Base-by-base conservation (phyloP, 2,329 filamentous ascomycete genomes). In the Sarocladium oryzae region DNA sequence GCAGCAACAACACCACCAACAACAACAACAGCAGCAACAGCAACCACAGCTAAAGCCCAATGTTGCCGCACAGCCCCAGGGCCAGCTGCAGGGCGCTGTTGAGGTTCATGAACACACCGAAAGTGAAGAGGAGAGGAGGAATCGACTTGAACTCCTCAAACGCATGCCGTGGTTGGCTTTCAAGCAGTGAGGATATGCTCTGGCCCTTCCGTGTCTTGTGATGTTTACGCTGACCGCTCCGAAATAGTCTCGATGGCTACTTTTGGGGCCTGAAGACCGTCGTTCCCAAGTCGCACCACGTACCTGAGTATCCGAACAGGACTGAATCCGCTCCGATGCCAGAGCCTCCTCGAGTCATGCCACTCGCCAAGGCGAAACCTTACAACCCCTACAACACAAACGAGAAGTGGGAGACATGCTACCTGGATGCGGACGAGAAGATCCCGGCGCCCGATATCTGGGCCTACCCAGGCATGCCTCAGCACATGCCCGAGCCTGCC, bases 211-310 rank as follows among this genome's bases (percentile, higher is more conserved):
- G 13, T 7, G 33, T 21, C 13, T 21, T 45, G n/a, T 33, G 28
- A 21, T 18, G 33, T n/a, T 6, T 56, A 16, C 16, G 18, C 36
- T 40, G 8, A 40, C 18, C 36, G 36, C 36, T 21, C 15, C n/a
- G 13, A 26, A 43, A 24, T 16, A 95, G 92, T 59, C 82, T 96
- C 51, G 82, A 85, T 57, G 79, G 86, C 40, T 96, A 92, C 64
- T 89, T 88, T 66, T 83, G 86, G 36, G 90, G 90, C 4, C 75
- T 96, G 51, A 81, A 84, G 58, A 81, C 81, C 0, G 66, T 96
- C 52, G 82, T 90, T 2, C 71, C 78, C 23, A 73, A 79, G 45
- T 68, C 74, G 8, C 71, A 83, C 7, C 86, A 91, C 56, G 70
- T 77, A 13, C 79, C 88, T 0, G 89, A 95, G 63, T 95, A 89